Evolutionary conservation across 208 protist species (phyloP).

Genomic region (Phytomonas sp.): DNA sequence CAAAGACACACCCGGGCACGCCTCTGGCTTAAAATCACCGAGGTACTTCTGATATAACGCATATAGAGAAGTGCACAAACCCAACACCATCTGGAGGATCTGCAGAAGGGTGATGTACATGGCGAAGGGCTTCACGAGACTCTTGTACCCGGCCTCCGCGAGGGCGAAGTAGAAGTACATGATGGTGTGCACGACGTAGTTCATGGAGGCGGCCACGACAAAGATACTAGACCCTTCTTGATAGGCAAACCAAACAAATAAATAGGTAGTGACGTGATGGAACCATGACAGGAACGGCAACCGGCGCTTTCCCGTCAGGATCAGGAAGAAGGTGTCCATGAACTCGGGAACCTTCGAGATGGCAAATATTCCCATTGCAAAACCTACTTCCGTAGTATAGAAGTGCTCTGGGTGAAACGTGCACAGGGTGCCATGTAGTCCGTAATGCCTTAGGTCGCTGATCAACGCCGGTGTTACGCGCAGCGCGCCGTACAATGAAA

Average conservation of each 20-base stretch:
- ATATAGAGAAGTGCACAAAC: constrained; percentile 66
- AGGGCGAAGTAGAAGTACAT: constrained; percentile 95
- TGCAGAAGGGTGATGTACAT: constrained; percentile 85
- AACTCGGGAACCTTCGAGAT: constrained; percentile 85
- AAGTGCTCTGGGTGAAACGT: constrained; percentile 41
- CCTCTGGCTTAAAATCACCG: neutral
- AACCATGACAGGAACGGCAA: constrained; percentile 85
- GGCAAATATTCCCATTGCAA: constrained; percentile 69
- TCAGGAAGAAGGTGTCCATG: constrained; percentile 76
- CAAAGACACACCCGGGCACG: constrained; percentile 33
- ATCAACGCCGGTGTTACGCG: constrained; percentile 36
- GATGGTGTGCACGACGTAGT: constrained; percentile 91
- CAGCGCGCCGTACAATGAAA: constrained; percentile 72
- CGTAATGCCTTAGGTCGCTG: constrained; percentile 33
- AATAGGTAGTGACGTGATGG: constrained; percentile 88
- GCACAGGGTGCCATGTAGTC: constrained; percentile 57
- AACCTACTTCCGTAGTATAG: constrained; percentile 52
- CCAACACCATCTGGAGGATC: constrained; percentile 91
- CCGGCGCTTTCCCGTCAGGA: constrained; percentile 52
- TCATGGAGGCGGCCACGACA: constrained; percentile 81
- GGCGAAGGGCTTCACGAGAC: constrained; percentile 69
- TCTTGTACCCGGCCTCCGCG: constrained; percentile 50
- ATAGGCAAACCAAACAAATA: constrained; percentile 88
- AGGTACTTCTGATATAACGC: constrained; percentile 58
- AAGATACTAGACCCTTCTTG: constrained; percentile 37